phyloP scores from a whole-genome alignment of 306 rosid species.

The Acacia confusa region DNA sequence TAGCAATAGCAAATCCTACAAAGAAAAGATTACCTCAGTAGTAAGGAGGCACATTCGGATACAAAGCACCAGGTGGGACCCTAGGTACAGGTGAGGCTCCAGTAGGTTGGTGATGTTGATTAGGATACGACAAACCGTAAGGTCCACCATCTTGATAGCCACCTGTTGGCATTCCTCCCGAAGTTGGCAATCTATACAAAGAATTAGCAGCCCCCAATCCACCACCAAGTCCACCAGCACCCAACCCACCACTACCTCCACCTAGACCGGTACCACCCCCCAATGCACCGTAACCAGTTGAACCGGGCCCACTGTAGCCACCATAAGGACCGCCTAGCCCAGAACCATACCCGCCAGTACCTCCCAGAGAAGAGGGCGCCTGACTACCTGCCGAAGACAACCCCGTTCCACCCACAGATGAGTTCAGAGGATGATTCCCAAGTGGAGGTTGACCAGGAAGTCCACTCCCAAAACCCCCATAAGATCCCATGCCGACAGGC shows the following conservation, averaged over 20 bases:
- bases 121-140: slow-evolving; percentile 66
- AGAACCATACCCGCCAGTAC: slow-evolving; percentile 56
- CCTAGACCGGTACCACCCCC: slow-evolving; percentile 29
- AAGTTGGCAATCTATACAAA: slow-evolving; percentile 72
- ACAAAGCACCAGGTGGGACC: slow-evolving; percentile 86
- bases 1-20: background rate
- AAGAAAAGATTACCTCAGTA: slow-evolving; percentile 65
- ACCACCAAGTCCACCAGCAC: slow-evolving; percentile 36
- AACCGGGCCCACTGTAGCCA: slow-evolving; percentile 55
- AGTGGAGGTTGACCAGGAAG: slow-evolving; percentile 62
- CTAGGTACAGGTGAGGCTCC: slow-evolving; percentile 78
- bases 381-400: slow-evolving; percentile 46
- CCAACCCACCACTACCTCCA: slow-evolving; percentile 18
- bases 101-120: slow-evolving; percentile 77
- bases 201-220: slow-evolving; percentile 51
- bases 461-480: slow-evolving; percentile 69
- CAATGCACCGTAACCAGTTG: slow-evolving; percentile 36
- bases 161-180: slow-evolving; percentile 68
- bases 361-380: slow-evolving; percentile 53
- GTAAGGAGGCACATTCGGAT: slow-evolving; percentile 80
- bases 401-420: slow-evolving; percentile 40
- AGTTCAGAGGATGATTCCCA: slow-evolving; percentile 61
- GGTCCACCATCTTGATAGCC: slow-evolving; percentile 82
- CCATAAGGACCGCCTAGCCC: slow-evolving; percentile 68
- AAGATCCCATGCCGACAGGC: slow-evolving; percentile 64